These are phyloP conservation scores for Fusarium odoratissimum DNA, from an alignment of 2,329 filamentous ascomycete species.

Conservation along the genomic window DNA sequence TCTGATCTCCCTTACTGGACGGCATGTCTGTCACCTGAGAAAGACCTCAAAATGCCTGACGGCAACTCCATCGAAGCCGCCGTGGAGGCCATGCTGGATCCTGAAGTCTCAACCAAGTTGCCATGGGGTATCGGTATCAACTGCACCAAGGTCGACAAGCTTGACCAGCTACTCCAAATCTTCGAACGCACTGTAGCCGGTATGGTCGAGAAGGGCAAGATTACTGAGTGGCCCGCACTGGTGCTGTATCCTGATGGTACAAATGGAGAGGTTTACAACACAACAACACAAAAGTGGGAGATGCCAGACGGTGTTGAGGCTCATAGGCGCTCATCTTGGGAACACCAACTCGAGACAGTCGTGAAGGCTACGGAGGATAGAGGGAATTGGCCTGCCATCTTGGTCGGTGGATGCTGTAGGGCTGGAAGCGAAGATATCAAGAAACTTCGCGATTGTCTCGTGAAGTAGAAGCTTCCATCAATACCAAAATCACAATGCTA, in stretches of 20 bases:
- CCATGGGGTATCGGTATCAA: constrained; percentile 76
- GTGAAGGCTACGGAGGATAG: constrained; percentile 52
- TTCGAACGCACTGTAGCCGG: constrained; percentile 62
- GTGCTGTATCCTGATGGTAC: constrained; percentile 78
- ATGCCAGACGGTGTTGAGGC: constrained; percentile 45
- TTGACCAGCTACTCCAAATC: constrained; percentile 64
- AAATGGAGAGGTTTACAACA: constrained; percentile 75
- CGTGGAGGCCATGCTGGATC: constrained; percentile 54
- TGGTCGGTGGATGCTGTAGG: constrained; percentile 67
- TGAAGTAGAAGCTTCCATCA: constrained; percentile 5
- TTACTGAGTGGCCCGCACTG: constrained; percentile 61
- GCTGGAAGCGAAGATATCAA: constrained; percentile 53
- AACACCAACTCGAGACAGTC: constrained; percentile 55
- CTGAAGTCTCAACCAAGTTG: constrained; percentile 30
- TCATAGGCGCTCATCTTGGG: constrained; percentile 55
- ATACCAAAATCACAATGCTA: neutral
- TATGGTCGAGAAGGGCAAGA: constrained; percentile 51
- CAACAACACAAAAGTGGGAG: constrained; percentile 70
- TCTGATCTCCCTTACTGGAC: constrained; percentile 67
- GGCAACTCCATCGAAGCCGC: constrained; percentile 57
- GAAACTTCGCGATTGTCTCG: constrained; percentile 43
- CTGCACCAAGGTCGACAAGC: constrained; percentile 74
- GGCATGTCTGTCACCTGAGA: constrained; percentile 70
- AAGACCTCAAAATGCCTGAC: constrained; percentile 66
- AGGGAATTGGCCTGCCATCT: constrained; percentile 57